A percentile compares a stretch with the other conserved stretches of the same genome.
These are phyloP conservation scores for Alternaria panax DNA, from an alignment of 2,329 filamentous ascomycete species.

Conservation along the genomic window DNA sequence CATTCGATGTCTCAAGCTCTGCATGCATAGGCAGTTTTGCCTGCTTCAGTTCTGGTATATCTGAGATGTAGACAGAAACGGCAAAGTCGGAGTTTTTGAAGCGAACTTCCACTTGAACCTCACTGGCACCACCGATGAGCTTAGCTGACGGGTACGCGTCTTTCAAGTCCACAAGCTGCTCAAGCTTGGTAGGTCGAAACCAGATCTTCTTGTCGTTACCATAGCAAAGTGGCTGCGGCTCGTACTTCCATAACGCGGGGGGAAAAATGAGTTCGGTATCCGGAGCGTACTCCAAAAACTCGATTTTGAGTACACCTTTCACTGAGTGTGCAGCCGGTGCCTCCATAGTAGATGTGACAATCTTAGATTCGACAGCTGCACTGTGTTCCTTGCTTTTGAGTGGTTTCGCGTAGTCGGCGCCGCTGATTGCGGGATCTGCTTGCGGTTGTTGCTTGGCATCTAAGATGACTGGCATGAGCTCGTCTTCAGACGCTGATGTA, in stretches of 20 bases:
- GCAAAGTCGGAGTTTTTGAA: conserved; percentile 94
- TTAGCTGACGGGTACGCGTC: conserved; percentile 84
- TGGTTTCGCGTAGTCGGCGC: conserved; percentile 43
- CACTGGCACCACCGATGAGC: conserved; percentile 91
- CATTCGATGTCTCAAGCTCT: conserved; percentile 35
- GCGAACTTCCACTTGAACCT: conserved; percentile 96
- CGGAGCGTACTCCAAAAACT: conserved; percentile 85
- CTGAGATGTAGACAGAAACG: conserved; percentile 87
- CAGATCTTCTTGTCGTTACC: conserved; percentile 93
- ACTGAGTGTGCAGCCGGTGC: conserved; percentile 62
- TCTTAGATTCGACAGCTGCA: conserved; percentile 60
- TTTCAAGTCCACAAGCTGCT: conserved; percentile 90
- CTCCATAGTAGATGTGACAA: conserved; percentile 35
- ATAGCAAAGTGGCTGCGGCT: conserved; percentile 80
- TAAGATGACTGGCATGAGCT: conserved; percentile 35
- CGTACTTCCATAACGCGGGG: conserved; percentile 78
- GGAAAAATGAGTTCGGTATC: conserved; percentile 95
- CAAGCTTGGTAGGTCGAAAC: conserved; percentile 85
- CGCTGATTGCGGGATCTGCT: conserved; percentile 35
- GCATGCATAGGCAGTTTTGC: conserved; percentile 50
- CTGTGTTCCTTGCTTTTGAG: conserved; percentile 45
- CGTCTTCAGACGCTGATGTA: conserved; percentile 35
- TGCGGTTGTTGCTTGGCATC: conserved; percentile 30
- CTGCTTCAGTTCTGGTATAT: conserved; percentile 84
- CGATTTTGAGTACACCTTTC: conserved; percentile 64